These are phyloP conservation scores for Tripterygium wilfordii DNA, from an alignment of 177 flowering plant genomes.

Conservation along the genomic window DNA sequence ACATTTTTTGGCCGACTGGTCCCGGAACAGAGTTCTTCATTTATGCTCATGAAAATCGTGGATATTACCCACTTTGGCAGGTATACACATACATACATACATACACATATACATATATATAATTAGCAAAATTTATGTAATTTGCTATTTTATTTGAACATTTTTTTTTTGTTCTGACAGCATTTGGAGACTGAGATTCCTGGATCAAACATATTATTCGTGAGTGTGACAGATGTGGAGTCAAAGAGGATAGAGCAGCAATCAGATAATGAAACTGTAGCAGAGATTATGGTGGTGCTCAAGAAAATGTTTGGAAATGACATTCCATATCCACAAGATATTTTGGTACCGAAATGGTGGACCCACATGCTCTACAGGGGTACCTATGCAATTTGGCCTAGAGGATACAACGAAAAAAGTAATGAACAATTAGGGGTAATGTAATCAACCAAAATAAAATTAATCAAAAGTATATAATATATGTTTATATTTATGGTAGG, in stretches of 20 bases:
- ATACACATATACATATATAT: no score
- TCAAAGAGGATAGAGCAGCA: slow-evolving; percentile 44
- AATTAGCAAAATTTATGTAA: no score
- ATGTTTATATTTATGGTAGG: neutral
- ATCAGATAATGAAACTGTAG: slow-evolving; percentile 30
- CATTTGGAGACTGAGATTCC: slow-evolving; percentile 39
- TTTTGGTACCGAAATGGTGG: slow-evolving; percentile 48
- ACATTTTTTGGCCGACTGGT: slow-evolving; percentile 43
- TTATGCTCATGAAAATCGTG: slow-evolving; percentile 38
- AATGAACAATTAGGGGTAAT: slow-evolving; percentile 36
- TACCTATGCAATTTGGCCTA: slow-evolving; percentile 41
- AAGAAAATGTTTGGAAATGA: slow-evolving; percentile 39
- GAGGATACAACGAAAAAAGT: slow-evolving; percentile 20
- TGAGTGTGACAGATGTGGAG: slow-evolving; percentile 41
- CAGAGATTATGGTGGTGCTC: slow-evolving; percentile 38
- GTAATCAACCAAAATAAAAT: neutral
- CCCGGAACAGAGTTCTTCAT: slow-evolving; percentile 41
- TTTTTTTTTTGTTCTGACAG: slow-evolving; percentile 13
- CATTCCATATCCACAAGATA: slow-evolving; percentile 39
- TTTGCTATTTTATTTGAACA: neutral
- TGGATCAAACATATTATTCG: slow-evolving; percentile 38
- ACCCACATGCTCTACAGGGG: slow-evolving; percentile 36
- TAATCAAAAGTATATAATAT: no score
- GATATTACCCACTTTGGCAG: slow-evolving; percentile 56
- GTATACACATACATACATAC: slow-evolving; percentile 9